These are phyloP conservation scores for Epichloe sibirici DNA, from an alignment of 2,329 filamentous ascomycete genomes.

Conservation along the genomic window DNA sequence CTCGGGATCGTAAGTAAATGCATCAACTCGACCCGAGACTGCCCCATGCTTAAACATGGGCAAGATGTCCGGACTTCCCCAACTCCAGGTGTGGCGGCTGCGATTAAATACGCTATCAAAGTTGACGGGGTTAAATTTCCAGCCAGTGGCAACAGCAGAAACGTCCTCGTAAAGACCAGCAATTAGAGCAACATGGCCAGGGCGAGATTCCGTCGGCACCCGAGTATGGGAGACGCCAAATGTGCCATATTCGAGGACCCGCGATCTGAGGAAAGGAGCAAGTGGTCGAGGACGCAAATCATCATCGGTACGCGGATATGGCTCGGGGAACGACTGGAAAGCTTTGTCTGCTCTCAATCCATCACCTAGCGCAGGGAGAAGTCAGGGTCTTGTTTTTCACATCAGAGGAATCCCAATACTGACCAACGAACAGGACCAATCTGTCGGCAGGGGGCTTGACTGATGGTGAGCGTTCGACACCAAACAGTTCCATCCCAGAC, in stretches of 20 bases:
- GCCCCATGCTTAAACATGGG: slow-evolving; percentile 97
- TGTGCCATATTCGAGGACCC: slow-evolving; percentile 78
- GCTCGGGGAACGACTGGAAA: slow-evolving; percentile 85
- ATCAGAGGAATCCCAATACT: slow-evolving; percentile 35
- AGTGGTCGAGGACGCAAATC: slow-evolving; percentile 66
- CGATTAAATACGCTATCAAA: slow-evolving; percentile 99
- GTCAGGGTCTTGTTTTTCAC: neutral
- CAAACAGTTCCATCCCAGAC: slow-evolving; percentile 79
- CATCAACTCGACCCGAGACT: slow-evolving; percentile 72
- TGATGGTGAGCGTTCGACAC: slow-evolving; percentile 47
- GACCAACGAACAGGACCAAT: slow-evolving; percentile 70
- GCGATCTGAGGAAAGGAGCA: slow-evolving; percentile 81
- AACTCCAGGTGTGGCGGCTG: slow-evolving; percentile 95
- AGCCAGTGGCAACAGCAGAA: slow-evolving; percentile 90
- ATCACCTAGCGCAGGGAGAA: slow-evolving; percentile 45
- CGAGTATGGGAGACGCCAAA: slow-evolving; percentile 96
- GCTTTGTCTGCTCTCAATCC: slow-evolving; percentile 95
- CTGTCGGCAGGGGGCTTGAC: slow-evolving; percentile 72
- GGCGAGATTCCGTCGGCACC: slow-evolving; percentile 90
- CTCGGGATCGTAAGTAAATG: slow-evolving; percentile 72
- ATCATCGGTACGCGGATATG: slow-evolving; percentile 54
- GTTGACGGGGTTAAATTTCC: slow-evolving; percentile 96
- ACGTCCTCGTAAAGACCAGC: slow-evolving; percentile 97
- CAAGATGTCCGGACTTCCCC: slow-evolving; percentile 95
- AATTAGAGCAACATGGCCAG: slow-evolving; percentile 92